phyloP scores from a whole-genome alignment of 2,329 filamentous ascomycete genomes.

The Alternaria dauci region DNA sequence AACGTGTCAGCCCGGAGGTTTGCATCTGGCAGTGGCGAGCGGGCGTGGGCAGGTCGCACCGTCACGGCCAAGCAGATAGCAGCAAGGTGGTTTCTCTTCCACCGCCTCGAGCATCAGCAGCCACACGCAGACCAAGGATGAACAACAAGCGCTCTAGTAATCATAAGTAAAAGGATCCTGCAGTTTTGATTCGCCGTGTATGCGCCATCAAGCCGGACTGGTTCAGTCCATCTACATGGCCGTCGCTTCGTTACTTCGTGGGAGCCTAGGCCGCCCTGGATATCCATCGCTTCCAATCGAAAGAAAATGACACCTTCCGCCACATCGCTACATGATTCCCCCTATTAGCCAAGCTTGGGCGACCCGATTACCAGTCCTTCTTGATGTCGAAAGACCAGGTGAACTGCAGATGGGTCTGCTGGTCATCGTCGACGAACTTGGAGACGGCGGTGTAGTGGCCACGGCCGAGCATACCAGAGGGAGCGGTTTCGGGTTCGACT shows the following conservation, averaged over 20 bases:
- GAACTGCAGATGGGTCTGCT: conserved; percentile 87
- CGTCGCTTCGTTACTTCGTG: conserved; percentile 37
- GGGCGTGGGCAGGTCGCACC: conserved; percentile 59
- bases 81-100: conserved; percentile 55
- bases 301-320: conserved; percentile 16
- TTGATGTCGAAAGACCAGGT: conserved; percentile 96
- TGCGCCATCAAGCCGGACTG: conserved; percentile 15
- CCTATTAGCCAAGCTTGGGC: neutral
- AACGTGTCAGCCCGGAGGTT: conserved; percentile 57
- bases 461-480: conserved; percentile 86
- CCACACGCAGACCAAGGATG: conserved; percentile 14
- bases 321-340: conserved; percentile 17
- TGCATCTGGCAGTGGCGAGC: conserved; percentile 44
- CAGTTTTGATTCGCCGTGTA: conserved; percentile 14
- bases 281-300: conserved; percentile 24
- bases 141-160: conserved; percentile 6
- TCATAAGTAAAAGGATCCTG: conserved; percentile 16
- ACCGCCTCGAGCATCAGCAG: conserved; percentile 21
- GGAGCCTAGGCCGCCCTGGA: conserved; percentile 22
- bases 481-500: conserved; percentile 93
- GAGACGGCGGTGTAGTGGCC: conserved; percentile 90
- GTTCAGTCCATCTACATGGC: conserved; percentile 22
- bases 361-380: conserved; percentile 81
- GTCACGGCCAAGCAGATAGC: conserved; percentile 55
- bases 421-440: conserved; percentile 94